Percentiles rank a stretch among this genome's conserved stretches.
phyloP scores from a whole-genome alignment of 192 early-diverging fungal species.

The Umbelopsis sp. region DNA sequence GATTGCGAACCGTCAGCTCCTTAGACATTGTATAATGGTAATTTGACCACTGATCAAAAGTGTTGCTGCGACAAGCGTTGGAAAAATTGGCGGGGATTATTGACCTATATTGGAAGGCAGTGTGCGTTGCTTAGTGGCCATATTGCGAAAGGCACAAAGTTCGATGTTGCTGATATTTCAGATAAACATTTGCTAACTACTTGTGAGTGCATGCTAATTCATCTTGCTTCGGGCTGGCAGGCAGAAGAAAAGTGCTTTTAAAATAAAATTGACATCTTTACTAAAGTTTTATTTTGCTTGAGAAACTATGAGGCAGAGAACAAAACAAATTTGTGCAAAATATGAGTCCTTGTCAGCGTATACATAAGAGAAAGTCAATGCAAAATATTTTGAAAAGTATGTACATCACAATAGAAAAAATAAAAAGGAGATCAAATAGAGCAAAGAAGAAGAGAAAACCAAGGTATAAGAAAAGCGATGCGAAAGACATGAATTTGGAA shows the following conservation, averaged over 20 bases:
- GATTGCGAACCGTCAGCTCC: constrained; percentile 44
- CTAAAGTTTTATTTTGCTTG: not conserved
- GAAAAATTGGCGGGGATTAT: not conserved
- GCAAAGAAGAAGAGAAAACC: not conserved
- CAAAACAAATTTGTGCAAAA: not conserved
- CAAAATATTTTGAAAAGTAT: not conserved
- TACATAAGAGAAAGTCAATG: too few species aligned
- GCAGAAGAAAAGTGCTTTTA: too few species aligned
- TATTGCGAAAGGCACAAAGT: too few species aligned
- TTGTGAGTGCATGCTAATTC: too few species aligned
- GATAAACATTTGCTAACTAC: too few species aligned
- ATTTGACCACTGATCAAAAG: not conserved
- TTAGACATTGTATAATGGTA: constrained; percentile 41
- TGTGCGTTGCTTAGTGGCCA: too few species aligned
- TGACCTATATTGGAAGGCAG: not conserved
- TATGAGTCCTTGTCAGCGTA: too few species aligned
- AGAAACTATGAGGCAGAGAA: not conserved
- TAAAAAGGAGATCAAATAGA: not conserved
- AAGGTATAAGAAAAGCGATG: not conserved
- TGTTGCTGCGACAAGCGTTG: too few species aligned
- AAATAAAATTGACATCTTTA: too few species aligned
- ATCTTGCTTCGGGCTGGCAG: too few species aligned
- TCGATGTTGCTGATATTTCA: too few species aligned
- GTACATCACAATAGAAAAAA: constrained; percentile 6
- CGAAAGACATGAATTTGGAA: not conserved